Percentiles rank a stretch among this genome's conserved stretches.
Evolutionary conservation across 139 green algal genomes (phyloP).

Genomic region (Choricystis sp.): DNA sequence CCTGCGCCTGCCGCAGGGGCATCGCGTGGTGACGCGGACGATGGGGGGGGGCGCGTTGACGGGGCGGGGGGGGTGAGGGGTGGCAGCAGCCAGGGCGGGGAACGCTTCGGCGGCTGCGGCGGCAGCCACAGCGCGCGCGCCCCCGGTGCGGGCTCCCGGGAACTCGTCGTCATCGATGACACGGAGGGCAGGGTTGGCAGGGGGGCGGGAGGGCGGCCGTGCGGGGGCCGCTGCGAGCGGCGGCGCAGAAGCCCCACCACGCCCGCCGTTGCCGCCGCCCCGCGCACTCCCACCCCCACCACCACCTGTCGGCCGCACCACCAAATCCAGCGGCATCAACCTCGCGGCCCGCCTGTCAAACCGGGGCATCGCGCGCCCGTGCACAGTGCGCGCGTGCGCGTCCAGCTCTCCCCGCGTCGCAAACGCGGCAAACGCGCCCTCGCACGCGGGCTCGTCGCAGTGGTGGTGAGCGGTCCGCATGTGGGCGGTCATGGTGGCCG

Average conservation of each 20-base stretch:
- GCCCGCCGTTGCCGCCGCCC: too few relatives aligned
- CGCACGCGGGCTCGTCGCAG: not conserved
- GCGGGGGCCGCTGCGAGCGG: too few relatives aligned
- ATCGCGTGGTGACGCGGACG: not conserved
- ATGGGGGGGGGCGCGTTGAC: not conserved
- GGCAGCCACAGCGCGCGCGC: not conserved
- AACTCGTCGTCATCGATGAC: not conserved
- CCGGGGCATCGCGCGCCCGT: not conserved
- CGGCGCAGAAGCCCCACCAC: too few relatives aligned
- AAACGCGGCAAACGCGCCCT: not conserved
- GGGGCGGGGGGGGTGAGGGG: not conserved
- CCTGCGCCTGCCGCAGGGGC: not conserved
- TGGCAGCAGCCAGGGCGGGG: not conserved
- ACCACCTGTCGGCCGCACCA: not conserved
- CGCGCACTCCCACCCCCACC: not conserved
- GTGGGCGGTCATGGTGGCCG: not conserved
- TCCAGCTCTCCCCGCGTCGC: not conserved
- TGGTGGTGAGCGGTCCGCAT: not conserved
- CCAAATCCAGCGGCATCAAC: not conserved
- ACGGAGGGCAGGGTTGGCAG: too few relatives aligned
- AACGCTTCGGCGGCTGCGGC: not conserved
- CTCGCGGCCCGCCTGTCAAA: not conserved
- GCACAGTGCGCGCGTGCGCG: not conserved
- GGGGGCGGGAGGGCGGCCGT: too few relatives aligned
- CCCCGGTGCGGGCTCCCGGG: too few relatives aligned